Conservation (phyloP, 805 yeast genomes). For the Kuraishia ogatae region DNA sequence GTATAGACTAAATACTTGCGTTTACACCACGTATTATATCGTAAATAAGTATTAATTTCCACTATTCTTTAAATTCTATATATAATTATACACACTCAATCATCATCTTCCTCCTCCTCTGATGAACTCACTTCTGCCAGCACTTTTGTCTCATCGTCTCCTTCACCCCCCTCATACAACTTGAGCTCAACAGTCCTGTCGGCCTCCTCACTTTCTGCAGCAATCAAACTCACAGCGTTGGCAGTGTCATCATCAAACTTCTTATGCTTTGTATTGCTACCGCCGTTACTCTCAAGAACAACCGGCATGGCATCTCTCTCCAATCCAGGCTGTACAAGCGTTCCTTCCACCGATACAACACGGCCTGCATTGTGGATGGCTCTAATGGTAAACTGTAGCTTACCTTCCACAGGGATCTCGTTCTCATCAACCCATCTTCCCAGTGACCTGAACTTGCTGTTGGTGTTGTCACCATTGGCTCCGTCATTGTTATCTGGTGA, state of each 20-base stretch:
- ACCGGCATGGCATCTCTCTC: constrained; percentile 49
- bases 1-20: no score
- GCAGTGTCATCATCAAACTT: constrained; percentile 26
- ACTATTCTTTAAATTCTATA: no score
- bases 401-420: constrained; percentile 74
- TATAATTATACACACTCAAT: neutral
- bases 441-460: constrained; percentile 39
- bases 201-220: constrained; percentile 4
- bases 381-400: constrained; percentile 66
- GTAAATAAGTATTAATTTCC: no score
- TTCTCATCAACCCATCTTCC: constrained; percentile 86
- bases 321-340: constrained; percentile 52
- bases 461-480: neutral
- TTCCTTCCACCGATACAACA: constrained; percentile 84
- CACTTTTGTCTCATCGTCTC: neutral
- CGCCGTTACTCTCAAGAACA: constrained; percentile 20
- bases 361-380: constrained; percentile 69
- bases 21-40: no score
- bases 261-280: constrained; percentile 22
- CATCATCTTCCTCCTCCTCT: neutral
- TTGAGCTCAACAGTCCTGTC: constrained; percentile 8
- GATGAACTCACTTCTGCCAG: neutral
- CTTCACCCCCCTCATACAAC: constrained; percentile 2
- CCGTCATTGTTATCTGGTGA: neutral
- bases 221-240: constrained; percentile 3